Percentiles rank a stretch among this genome's conserved stretches.
phyloP scores from a whole-genome alignment of 345 rosid species.

The Brassica napus region DNA sequence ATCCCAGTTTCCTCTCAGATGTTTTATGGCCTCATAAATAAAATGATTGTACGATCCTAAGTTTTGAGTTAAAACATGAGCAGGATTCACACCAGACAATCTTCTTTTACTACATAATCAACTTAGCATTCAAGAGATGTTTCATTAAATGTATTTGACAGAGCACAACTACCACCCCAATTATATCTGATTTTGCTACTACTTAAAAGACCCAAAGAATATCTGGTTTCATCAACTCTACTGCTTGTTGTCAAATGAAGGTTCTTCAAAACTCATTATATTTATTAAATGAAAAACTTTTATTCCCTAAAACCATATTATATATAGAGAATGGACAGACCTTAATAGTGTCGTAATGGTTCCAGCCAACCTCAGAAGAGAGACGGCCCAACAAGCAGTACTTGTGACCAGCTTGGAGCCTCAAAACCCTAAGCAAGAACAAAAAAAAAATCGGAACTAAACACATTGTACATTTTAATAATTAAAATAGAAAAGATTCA shows the following conservation, averaged over 20 bases:
- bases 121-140: neutral
- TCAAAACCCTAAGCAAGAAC: slow-evolving; percentile 65
- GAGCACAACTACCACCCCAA: neutral
- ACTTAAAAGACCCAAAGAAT: neutral
- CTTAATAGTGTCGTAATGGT: slow-evolving; percentile 80
- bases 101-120: neutral
- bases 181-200: neutral
- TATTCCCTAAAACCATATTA: neutral
- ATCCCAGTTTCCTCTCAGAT: neutral
- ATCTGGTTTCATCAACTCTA: too few relatives aligned
- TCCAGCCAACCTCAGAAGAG: slow-evolving; percentile 88
- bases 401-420: slow-evolving; percentile 84
- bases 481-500: neutral
- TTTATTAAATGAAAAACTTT: neutral
- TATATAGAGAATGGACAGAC: slow-evolving; percentile 37
- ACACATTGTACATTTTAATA: neutral
- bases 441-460: neutral
- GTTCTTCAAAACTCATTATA: neutral
- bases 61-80: neutral
- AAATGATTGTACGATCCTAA: neutral
- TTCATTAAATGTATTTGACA: neutral
- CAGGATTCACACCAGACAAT: neutral
- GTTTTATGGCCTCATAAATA: neutral
- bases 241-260: neutral
- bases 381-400: slow-evolving; percentile 73